These are phyloP conservation scores for Anthracocystis panici-leucophaei DNA, from an alignment of 1,284 basidiomycete genomes.

Conservation along the genomic window DNA sequence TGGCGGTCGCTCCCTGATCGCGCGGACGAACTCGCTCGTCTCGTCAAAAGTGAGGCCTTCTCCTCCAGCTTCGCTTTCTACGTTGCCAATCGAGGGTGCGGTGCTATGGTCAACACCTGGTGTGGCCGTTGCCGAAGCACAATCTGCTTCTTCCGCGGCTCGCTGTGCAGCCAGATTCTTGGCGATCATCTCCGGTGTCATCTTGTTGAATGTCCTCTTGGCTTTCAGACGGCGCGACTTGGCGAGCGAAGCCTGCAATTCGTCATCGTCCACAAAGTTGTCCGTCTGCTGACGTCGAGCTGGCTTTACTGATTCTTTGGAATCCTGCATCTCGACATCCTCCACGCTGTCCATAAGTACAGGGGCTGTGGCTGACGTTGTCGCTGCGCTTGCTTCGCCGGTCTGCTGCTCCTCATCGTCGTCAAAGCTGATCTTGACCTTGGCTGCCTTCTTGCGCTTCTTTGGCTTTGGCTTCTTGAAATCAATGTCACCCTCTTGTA, in stretches of 20 bases:
- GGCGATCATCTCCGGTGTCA: conserved; percentile 86
- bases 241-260: conserved; percentile 91
- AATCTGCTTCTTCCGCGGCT: conserved; percentile 75
- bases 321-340: conserved; percentile 77
- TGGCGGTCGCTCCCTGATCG: conserved; percentile 75
- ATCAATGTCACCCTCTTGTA: conserved; percentile 88
- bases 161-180: conserved; percentile 76
- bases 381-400: conserved; percentile 27
- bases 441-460: conserved; percentile 90
- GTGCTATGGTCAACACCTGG: conserved; percentile 8
- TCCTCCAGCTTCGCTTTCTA: conserved; percentile 15
- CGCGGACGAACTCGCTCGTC: conserved; percentile 94
- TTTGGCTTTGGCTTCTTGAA: conserved; percentile 87
- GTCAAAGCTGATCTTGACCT: conserved; percentile 78
- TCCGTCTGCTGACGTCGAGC: conserved; percentile 43
- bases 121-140: conserved; percentile 70
- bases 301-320: conserved; percentile 12
- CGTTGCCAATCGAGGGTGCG: not conserved
- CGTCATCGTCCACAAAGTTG: conserved; percentile 96
- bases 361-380: conserved; percentile 18
- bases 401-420: conserved; percentile 72
- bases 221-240: conserved; percentile 84
- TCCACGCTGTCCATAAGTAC: not conserved
- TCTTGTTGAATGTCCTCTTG: conserved; percentile 78
- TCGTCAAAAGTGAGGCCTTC: conserved; percentile 86